Evolutionary conservation across 106 monocot species (phyloP), one percentile per base, ranked within the genome.

Genomic region (Allium cepa): DNA sequence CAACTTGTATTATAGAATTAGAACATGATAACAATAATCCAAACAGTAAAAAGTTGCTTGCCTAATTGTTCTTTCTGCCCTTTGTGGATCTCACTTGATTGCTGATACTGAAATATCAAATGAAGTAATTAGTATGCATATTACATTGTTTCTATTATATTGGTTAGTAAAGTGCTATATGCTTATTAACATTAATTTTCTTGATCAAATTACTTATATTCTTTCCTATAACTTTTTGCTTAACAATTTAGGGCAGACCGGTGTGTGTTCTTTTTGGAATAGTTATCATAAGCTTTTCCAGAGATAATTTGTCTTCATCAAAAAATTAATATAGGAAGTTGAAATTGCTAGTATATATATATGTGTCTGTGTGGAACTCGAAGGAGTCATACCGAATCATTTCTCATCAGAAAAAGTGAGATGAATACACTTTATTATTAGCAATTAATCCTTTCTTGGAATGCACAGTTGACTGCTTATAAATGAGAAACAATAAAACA

Each of bases 61-160:
- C 15, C 61, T 61, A 26, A 45, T 61, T 61, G 63, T 64, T 47
- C 63, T n/a, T 64, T 47, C 16, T 59, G 16, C 58, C 17, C 58
- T 59, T 53, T 53, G 52, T 53, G 52, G 52, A 9, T 1, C 13
- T 53, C 0, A 53, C 52, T 53, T 53, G 52, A 13, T n/a, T n/a
- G 14, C 7, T 64, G 47, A 48, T 53, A 22, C 22, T 1, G 52
- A 53, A 10, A 13, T 13, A 10, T 64, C 47, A 64, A 47, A 64
- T 48, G 12, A 47, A 48, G 46, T 9, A 53, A 53, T 53, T 13
- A 53, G 52, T 9, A 13, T 53, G 9, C 52, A 53, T 1, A 15
- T 47, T 64, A 15, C 13, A 12, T 46, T 64, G 46, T 26, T 61
- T 61, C 22, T 61, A 8, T 27, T 27, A 8, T 61, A 36, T 61